These are phyloP conservation scores for Leccinum broughii DNA, from an alignment of 768 basidiomycete species.

Conservation along the genomic window DNA sequence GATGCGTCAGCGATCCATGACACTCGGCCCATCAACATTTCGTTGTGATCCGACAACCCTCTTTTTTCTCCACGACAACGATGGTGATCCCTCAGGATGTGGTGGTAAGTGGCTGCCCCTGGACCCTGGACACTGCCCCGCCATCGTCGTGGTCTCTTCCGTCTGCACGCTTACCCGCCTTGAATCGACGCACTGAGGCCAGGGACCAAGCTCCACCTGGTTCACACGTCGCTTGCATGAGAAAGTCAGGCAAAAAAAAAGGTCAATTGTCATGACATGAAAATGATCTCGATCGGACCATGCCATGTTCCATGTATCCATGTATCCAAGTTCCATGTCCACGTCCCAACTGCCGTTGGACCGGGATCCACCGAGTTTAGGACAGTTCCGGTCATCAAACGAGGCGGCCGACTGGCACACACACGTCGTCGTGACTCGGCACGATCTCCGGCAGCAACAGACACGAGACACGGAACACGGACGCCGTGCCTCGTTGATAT, in stretches of 20 bases:
- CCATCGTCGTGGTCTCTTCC: neutral
- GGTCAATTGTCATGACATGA: neutral
- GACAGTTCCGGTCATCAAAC: neutral
- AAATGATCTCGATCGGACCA: neutral
- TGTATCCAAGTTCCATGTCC: neutral
- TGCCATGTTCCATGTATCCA: neutral
- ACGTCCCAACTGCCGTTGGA: neutral
- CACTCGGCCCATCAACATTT: neutral
- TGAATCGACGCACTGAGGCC: neutral
- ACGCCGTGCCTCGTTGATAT: neutral
- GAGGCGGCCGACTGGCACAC: neutral
- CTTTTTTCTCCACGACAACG: neutral
- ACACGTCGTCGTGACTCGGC: neutral
- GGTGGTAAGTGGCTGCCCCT: neutral
- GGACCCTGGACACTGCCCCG: neutral
- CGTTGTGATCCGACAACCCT: neutral
- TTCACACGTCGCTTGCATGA: neutral
- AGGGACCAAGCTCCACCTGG: neutral
- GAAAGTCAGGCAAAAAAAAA: neutral
- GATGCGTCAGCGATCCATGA: neutral
- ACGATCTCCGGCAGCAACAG: neutral
- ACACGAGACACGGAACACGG: neutral
- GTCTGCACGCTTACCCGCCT: neutral
- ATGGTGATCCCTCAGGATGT: neutral
- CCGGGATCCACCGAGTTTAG: neutral